These are phyloP conservation scores for Fusarium xyrophilum DNA, from an alignment of 2,329 filamentous ascomycete genomes.

Conservation along the genomic window DNA sequence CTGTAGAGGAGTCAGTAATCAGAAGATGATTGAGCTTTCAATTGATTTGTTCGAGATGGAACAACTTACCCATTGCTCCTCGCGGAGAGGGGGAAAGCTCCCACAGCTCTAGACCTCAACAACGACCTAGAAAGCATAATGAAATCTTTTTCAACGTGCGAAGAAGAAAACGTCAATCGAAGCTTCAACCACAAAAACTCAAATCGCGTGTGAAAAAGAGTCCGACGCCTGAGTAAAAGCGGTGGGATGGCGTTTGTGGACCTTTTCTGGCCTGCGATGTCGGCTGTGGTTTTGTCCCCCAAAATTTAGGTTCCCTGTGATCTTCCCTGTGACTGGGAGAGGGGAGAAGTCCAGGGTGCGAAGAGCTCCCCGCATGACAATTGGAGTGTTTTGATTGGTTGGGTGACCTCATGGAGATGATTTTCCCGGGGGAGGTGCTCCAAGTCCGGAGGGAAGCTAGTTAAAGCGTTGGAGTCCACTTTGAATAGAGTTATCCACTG, in stretches of 20 bases:
- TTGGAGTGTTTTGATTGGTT: slow-evolving; percentile 32
- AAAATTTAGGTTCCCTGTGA: slow-evolving; percentile 44
- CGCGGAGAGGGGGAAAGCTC: slow-evolving; percentile 37
- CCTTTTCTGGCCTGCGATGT: slow-evolving; percentile 41
- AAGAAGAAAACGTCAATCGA: slow-evolving; percentile 32
- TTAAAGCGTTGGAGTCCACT: slow-evolving; percentile 16
- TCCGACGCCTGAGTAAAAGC: slow-evolving; percentile 5
- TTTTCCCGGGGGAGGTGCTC: slow-evolving; percentile 20
- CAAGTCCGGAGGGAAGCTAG: slow-evolving; percentile 25
- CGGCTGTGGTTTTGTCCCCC: slow-evolving; percentile 35
- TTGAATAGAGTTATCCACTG: neutral
- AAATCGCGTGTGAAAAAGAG: slow-evolving; percentile 10
- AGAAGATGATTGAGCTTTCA: neutral
- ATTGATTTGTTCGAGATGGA: neutral
- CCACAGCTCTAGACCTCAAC: slow-evolving; percentile 41
- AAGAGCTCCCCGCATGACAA: slow-evolving; percentile 43
- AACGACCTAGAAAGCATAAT: slow-evolving; percentile 43
- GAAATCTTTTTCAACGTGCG: neutral
- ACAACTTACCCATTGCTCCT: slow-evolving; percentile 41
- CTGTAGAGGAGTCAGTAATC: slow-evolving; percentile 42
- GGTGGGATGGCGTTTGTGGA: slow-evolving; percentile 23
- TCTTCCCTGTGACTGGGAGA: slow-evolving; percentile 46
- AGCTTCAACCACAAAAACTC: slow-evolving; percentile 13
- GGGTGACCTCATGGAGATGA: slow-evolving; percentile 6
- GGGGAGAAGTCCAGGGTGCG: slow-evolving; percentile 3